Base-by-base conservation (phyloP, 2,329 filamentous ascomycete species). In the Pseudogymnoascus sp. region DNA sequence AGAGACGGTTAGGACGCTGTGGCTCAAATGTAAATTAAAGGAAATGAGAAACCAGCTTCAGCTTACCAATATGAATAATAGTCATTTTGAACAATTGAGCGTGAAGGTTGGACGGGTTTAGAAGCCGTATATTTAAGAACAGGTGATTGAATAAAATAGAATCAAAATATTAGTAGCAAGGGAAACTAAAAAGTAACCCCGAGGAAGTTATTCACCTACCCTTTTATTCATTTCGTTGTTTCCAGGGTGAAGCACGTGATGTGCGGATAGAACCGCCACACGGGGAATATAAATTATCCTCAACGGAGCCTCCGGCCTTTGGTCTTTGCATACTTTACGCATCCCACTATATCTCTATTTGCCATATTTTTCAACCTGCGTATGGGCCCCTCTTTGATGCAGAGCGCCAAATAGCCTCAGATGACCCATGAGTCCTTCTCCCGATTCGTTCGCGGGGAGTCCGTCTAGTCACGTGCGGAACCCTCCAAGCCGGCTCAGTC, bases 21-120 rank as follows among this genome's bases (percentile, higher is more conserved):
- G 16, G 31, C 25, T 28, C 23, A 40, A 34, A 23, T 4, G 25
- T 6, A 5, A 25, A 18, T 5, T n/a, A 21, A 36, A 18, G 23
- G 18, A 40, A 12, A 31, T 31, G 2, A n/a, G 14, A 37, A 21
- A 8, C 7, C 4, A 37, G 28, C 21, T 14, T 23, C 6, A 46
- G 12, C 61, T 31, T 63, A 66, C 66, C 66, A 18, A 69, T 65
- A 53, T 69, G 67, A 36, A 69, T 65, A 25, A 69, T 23, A 21
- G 67, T 69, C 67, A 69, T 68, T 38, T 61, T 69, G 56, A 62
- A 25, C 12, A 7, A 16, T 59, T 23, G 16, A 18, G 25, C 2
- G 53, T 59, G 6, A 59, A 16, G 2, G 42, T 25, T 25, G 18
- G 42, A 25, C 42, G 11, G 14, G 11, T 25, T 23, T n/a, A 25